Evolutionary conservation across 2,329 filamentous ascomycete species (phyloP).

Genomic region (Cytospora schulzeri): DNA sequence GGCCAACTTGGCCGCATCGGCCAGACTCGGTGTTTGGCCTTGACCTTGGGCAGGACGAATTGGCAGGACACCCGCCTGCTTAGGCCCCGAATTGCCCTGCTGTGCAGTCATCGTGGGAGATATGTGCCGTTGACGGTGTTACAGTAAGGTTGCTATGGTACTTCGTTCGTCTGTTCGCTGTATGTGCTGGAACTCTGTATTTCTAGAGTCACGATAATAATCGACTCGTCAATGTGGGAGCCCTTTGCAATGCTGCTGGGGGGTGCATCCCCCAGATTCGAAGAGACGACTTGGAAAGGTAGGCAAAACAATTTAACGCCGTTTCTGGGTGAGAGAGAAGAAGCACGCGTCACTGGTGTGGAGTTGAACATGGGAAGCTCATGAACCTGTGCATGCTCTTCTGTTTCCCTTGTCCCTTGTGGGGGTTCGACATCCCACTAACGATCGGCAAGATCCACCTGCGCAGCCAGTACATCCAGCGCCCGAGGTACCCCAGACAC

Average conservation of each 20-base stretch:
- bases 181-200: background rate
- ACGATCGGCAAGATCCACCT: background rate
- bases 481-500: background rate
- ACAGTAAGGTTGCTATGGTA: background rate
- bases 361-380: background rate
- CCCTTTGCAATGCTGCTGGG: background rate
- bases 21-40: constrained; percentile 29
- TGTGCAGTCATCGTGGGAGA: constrained; percentile 32
- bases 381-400: background rate
- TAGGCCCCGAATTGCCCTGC: constrained; percentile 37
- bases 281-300: background rate
- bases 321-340: background rate
- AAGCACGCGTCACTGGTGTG: constrained; percentile 4
- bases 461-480: background rate
- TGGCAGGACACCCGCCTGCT: constrained; percentile 52
- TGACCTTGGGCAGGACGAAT: constrained; percentile 48
- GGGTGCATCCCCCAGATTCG: constrained; percentile 3
- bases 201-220: background rate
- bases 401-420: no score
- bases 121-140: background rate
- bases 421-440: constrained; percentile 13
- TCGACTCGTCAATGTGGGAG: background rate
- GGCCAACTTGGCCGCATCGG: constrained; percentile 42
- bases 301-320: background rate
- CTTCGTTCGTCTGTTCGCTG: background rate